Base-by-base conservation (phyloP, 441 rosid genomes). In the Pelargonium myrrhifolium region DNA sequence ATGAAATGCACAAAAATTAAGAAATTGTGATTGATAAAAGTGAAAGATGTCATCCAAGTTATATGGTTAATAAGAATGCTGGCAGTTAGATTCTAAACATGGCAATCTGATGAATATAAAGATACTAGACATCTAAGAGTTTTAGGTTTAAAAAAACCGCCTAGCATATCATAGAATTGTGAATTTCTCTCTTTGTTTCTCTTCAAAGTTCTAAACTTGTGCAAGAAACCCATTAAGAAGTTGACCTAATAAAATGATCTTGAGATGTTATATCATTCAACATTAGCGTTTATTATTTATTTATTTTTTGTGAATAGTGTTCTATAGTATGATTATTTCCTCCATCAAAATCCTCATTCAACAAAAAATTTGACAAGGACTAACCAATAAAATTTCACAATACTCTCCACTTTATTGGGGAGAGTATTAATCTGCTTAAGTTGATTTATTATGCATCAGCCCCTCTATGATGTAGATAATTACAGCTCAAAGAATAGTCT, bases 11-110 rank as follows among this genome's bases (percentile, higher is more conserved):
- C 21, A 58, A 55, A 7, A 58, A 58, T 9, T 20, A 58, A 58
- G 12, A 58, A 58, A 20, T 35, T 21, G 31, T n/a, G 65, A 71
- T 10, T 31, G 60, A 72, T 66, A 43, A 68, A 62, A 56, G 24
- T 55, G 31, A 56, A 55, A 55, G 9, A 18, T 6, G 12, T 14
- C 26, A 7, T 55, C 2, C 14, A 56, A 56, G 21, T 21, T 56
- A 21, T 10, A 56, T 56, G n/a, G 28, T 17, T 56, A 12, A 11
- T 21, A 3, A 56, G 62, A 20, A 20, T 56, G 11, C 62, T n/a
- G 4, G 62, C 62, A 56, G 62, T 56, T 37, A 7, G 9, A 35
- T 35, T 56, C 9, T 20, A 56, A 26, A 21, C 10, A 18, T 49
- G 61, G 20, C 61, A 4, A 18, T 53, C 22, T 56, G 28, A 56